phyloP scores from a whole-genome alignment of 2,329 filamentous ascomycete genomes.

The Penicillium frequentans region DNA sequence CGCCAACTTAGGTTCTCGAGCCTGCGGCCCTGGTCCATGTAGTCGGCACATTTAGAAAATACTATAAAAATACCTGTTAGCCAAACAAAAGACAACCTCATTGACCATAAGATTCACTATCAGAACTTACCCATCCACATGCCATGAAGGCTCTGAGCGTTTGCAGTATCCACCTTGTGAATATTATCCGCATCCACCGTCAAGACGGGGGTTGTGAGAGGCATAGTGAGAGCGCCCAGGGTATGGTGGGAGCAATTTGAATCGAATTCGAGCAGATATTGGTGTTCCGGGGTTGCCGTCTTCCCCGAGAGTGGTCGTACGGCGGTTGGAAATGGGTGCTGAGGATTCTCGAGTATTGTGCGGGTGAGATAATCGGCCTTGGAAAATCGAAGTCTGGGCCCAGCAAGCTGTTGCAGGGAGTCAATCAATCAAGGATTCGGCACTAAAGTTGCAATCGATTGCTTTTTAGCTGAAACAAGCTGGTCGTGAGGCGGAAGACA shows the following conservation, averaged over 20 bases:
- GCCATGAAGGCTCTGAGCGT: slow-evolving; percentile 89
- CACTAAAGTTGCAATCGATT: slow-evolving; percentile 20
- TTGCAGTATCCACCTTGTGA: slow-evolving; percentile 90
- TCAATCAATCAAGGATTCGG: slow-evolving; percentile 19
- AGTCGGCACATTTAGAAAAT: slow-evolving; percentile 91
- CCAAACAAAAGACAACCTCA: background rate
- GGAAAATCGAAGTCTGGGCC: slow-evolving; percentile 13
- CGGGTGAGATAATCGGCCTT: slow-evolving; percentile 1
- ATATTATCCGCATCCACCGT: slow-evolving; percentile 90
- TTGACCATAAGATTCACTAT: background rate
- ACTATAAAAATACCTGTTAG: slow-evolving; percentile 55
- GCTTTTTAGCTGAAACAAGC: background rate
- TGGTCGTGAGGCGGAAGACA: background rate
- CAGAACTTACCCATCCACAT: slow-evolving; percentile 86
- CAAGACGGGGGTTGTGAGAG: slow-evolving; percentile 82
- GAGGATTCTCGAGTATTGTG: slow-evolving; percentile 19
- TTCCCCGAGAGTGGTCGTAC: slow-evolving; percentile 45
- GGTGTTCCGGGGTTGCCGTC: slow-evolving; percentile 43
- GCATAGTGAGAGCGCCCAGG: slow-evolving; percentile 60
- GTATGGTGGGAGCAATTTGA: slow-evolving; percentile 13
- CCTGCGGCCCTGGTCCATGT: slow-evolving; percentile 86
- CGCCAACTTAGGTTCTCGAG: slow-evolving; percentile 96
- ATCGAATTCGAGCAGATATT: slow-evolving; percentile 6
- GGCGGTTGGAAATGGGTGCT: slow-evolving; percentile 33
- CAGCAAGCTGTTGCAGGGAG: slow-evolving; percentile 19